Evolutionary conservation across 1,284 basidiomycete species (phyloP).

Genomic region (Moesziomyces sp.): DNA sequence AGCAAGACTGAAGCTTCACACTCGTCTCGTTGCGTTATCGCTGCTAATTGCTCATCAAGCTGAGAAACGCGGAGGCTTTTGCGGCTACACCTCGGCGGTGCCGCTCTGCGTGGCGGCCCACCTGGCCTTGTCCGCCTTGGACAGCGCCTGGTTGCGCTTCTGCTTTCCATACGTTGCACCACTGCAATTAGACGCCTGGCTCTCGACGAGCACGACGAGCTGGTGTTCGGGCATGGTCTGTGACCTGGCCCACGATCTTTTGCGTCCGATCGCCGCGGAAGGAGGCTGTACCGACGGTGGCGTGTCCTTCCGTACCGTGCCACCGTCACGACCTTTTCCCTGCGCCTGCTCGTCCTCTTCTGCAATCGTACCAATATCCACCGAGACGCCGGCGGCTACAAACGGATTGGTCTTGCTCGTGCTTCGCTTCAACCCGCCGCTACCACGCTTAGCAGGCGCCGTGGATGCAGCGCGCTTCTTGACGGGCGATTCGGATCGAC

Average conservation of each 20-base stretch:
- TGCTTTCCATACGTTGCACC: background rate
- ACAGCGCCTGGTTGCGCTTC: too few species aligned
- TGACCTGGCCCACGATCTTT: background rate
- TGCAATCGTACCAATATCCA: slow-evolving; percentile 29
- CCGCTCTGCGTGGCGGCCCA: too few species aligned
- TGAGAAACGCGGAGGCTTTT: too few species aligned
- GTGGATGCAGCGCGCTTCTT: slow-evolving; percentile 22
- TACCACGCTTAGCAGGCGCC: background rate
- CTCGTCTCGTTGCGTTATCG: too few species aligned
- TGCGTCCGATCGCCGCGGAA: background rate
- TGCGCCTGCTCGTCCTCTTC: slow-evolving; percentile 18
- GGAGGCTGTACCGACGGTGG: slow-evolving; percentile 32
- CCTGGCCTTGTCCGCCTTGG: too few species aligned
- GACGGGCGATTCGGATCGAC: slow-evolving; percentile 31
- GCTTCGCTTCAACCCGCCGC: slow-evolving; percentile 24
- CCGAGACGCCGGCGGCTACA: slow-evolving; percentile 5
- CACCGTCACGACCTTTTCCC: slow-evolving; percentile 49
- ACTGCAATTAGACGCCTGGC: slow-evolving; percentile 2
- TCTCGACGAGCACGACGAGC: slow-evolving; percentile 24
- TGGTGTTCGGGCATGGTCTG: slow-evolving; percentile 25
- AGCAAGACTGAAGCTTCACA: too few species aligned
- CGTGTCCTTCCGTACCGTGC: slow-evolving; percentile 39
- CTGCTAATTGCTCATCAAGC: too few species aligned
- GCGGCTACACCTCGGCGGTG: too few species aligned
- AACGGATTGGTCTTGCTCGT: slow-evolving; percentile 39